These are phyloP conservation scores for Penicillium sp. DNA, from an alignment of 2,329 filamentous ascomycete genomes.

Conservation along the genomic window DNA sequence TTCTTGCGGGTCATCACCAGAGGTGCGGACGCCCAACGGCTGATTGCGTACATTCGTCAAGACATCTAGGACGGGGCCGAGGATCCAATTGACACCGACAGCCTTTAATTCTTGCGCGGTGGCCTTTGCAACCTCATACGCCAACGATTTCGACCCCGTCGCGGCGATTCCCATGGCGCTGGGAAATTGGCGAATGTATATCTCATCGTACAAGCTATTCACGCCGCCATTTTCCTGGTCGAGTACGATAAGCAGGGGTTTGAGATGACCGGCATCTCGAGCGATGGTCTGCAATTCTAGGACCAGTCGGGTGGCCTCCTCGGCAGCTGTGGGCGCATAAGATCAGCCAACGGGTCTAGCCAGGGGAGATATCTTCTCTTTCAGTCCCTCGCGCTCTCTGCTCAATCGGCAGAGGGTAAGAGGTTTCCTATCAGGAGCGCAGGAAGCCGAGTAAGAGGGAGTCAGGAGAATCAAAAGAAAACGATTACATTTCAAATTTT, in stretches of 20 bases:
- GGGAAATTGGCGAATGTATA: conserved; percentile 93
- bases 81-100: conserved; percentile 93
- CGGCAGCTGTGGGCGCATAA: conserved; percentile 66
- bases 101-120: conserved; percentile 90
- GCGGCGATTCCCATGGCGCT: conserved; percentile 97
- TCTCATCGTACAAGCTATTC: conserved; percentile 94
- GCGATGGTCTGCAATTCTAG: conserved; percentile 92
- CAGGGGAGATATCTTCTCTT: not conserved
- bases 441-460: not conserved
- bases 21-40: conserved; percentile 84
- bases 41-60: conserved; percentile 91
- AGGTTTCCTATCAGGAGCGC: not conserved
- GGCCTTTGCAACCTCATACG: conserved; percentile 88
- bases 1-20: conserved; percentile 91
- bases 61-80: conserved; percentile 91
- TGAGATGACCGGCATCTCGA: conserved; percentile 83
- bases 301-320: conserved; percentile 84
- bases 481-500: conserved; percentile 66
- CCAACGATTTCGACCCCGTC: conserved; percentile 79
- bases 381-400: not conserved
- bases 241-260: conserved; percentile 84
- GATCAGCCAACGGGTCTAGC: conserved; percentile 8
- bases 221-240: conserved; percentile 98
- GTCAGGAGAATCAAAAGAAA: not conserved
- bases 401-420: not conserved